Evolutionary conservation across 306 rosid species (phyloP).

Genomic region (Calophaca sinica): DNA sequence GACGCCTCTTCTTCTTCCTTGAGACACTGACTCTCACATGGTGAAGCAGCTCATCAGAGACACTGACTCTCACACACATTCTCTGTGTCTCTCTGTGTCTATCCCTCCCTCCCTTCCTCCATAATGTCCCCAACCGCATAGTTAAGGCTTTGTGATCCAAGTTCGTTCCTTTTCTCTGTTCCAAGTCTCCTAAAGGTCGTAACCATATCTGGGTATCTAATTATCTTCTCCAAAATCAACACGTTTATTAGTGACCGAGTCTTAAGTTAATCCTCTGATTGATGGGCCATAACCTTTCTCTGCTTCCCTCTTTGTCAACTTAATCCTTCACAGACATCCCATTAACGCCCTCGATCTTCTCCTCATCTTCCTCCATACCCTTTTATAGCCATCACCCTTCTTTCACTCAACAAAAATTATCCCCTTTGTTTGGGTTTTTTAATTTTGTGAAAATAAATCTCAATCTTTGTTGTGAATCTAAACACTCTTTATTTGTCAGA

Average conservation of each 20-base stretch:
- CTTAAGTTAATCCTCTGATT: slow-evolving; percentile 40
- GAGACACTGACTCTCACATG: too few species aligned
- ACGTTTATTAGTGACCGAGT: slow-evolving; percentile 4
- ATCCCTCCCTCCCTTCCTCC: too few species aligned
- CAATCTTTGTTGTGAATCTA: slow-evolving; percentile 17
- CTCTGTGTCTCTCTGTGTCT: too few species aligned
- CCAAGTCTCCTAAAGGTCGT: background rate
- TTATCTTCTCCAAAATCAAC: slow-evolving; percentile 10
- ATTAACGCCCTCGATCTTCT: slow-evolving; percentile 82
- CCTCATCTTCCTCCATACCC: slow-evolving; percentile 88
- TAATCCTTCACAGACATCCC: slow-evolving; percentile 69
- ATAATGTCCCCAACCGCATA: background rate
- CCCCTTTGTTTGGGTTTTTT: background rate
- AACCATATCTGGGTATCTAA: background rate
- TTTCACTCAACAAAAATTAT: background rate
- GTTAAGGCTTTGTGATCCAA: background rate
- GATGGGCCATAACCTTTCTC: slow-evolving; percentile 70
- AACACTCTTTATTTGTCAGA: slow-evolving; percentile 44
- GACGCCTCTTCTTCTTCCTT: too few species aligned
- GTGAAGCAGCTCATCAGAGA: background rate
- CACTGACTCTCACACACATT: background rate
- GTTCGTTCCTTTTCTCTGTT: background rate
- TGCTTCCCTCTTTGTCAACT: slow-evolving; percentile 44
- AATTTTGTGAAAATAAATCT: background rate
- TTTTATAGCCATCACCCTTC: slow-evolving; percentile 57